Evolutionary conservation across 202 grass and related monocot genomes (phyloP), one percentile per base, ranked within the genome.

Genomic region (Tripidium arundinaceum): DNA sequence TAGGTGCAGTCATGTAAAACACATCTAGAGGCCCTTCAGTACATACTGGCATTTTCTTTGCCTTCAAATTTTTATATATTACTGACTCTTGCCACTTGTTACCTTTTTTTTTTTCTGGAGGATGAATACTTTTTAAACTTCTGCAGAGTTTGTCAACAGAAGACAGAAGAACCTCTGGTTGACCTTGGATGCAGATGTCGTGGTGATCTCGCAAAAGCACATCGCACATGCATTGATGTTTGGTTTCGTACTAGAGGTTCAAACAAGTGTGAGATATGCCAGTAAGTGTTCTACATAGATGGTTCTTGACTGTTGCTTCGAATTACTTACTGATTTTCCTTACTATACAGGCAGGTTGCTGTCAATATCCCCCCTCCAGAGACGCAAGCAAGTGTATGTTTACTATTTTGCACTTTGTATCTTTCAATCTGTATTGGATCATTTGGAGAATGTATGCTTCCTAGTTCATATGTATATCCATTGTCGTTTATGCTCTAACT

Each of bases 201-300:
- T 78, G 94, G 94, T 58, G 94, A 98, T 72, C 92, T 98, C 84
- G 87, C 90, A 21, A 90, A 93, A 90, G 86, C 94, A 50, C 94
- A 98, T 72, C 89, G 72, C 36, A 90, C 90, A 4, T 98, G 94
- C 74, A 98, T 98, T 68, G 82, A 80, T 86, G 79, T 92, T 77
- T 98, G 94, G 94, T 94, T 98, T 42, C 92, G 79, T 70, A 93
- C 94, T 67, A 94, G 81, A 86, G 94, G 94, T 65, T 94, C 92
- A 76, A 98, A 94, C 81, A 98, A 94, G 68, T 98, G 94, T 64
- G 92, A 98, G 84, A 98, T 98, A 79, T 98, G 94, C 92, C 94
- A 94, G 94, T 98, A 93, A 92, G 89, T 93, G n/a, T 79, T 74
- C n/a, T 75, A 49, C 65, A 29, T 79, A 28, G 7, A 60, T 27